Evolutionary conservation across 768 basidiomycete species (phyloP), one percentile per base, ranked within the genome.

Genomic region (Astraeus odoratus): DNA sequence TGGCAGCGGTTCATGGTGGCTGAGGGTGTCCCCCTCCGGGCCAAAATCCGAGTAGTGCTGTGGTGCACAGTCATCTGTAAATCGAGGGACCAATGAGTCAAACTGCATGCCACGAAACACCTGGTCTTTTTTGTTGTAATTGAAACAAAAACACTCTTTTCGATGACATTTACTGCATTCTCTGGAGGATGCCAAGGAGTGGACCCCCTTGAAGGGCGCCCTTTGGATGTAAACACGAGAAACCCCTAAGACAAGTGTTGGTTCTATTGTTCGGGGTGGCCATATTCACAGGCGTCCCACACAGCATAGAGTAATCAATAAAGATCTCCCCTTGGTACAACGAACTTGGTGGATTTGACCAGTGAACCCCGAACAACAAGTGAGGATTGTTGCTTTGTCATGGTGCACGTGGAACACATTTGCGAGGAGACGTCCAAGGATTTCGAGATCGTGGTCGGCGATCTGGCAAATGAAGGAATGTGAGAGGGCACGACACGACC

Each of bases 1-100:
- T 47, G 47, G 44, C 20, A 46, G 43, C 50, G 37, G 26, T 39
- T 39, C 33, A 34, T 39, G 48, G 51, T 34, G 26, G 39, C 33
- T 36, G 47, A 49, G 37, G 38, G 49, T 47, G 39, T 48, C 44
- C 44, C 6, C 49, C 30, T 41, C 27, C 25, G 4, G 23, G 27
- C 34, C 40, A 26, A 33, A 44, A 37, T 49, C n/a, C 44, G 36
- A 46, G 43, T 15, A 31, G 42, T 41, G 46, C 5, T n/a, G 16
- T 15, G n/a, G 6, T 15, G 37, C 37, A 31, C 30, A 13, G 30
- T 31, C 12, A 31, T 10, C 30, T 12, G n/a, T 31, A 10, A 31
- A n/a, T n/a, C n/a, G n/a, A n/a, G n/a, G 30, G 10, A n/a, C 30
- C 10, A 12, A 31, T 7, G 6, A 29, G 7, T 31, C n/a, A n/a